These are phyloP conservation scores for Nothopassalora personata DNA, from an alignment of 2,329 filamentous ascomycete species.

Conservation along the genomic window DNA sequence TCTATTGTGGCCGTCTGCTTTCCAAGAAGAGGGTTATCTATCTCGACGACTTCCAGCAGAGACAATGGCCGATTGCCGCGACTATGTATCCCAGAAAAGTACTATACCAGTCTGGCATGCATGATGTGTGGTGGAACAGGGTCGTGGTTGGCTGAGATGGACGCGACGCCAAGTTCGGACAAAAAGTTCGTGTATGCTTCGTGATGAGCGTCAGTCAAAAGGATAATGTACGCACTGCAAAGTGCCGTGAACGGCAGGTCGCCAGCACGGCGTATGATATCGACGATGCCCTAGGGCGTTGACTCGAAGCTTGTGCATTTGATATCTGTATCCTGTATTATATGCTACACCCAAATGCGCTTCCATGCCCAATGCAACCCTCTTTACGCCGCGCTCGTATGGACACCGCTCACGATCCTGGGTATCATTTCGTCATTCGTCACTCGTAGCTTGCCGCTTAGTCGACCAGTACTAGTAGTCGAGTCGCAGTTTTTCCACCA, in stretches of 20 bases:
- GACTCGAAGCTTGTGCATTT: neutral
- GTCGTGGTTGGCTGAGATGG: neutral
- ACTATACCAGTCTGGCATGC: neutral
- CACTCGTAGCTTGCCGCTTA: neutral
- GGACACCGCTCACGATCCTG: neutral
- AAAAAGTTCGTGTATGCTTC: neutral
- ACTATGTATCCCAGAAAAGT: neutral
- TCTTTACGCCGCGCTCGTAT: neutral
- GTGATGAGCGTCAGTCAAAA: neutral
- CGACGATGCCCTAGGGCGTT: neutral
- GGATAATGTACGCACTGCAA: neutral
- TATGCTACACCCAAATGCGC: neutral
- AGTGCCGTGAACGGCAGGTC: neutral
- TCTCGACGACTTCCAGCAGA: neutral
- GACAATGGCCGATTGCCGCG: neutral
- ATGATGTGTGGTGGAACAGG: neutral
- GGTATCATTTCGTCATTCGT: conserved; percentile 15
- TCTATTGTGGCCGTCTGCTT: neutral
- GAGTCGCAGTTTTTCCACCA: conserved; percentile 34
- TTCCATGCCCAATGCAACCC: neutral
- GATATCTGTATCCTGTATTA: neutral
- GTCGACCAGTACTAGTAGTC: conserved; percentile 13
- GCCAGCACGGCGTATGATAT: neutral
- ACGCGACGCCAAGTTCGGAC: neutral
- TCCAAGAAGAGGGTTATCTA: neutral